Base-by-base conservation (phyloP, 768 basidiomycete genomes). In the Coprinellus aureogranulatus region DNA sequence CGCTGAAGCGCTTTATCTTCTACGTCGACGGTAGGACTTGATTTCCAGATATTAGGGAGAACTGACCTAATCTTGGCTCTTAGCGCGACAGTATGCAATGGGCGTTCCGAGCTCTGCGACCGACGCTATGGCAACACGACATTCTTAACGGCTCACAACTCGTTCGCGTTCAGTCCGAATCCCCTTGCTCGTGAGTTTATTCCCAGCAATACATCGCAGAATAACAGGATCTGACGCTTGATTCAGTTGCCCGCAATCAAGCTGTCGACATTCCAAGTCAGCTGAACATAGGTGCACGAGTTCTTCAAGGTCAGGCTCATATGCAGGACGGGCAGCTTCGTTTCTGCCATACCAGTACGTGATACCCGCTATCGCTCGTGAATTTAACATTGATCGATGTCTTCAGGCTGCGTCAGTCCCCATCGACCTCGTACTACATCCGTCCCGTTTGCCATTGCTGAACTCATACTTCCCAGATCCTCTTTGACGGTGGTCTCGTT, bases 261-360 rank as follows among this genome's bases (percentile, higher is more conserved):
- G 76, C 77, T 49, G 75, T 84, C 2, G 73, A 81, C 63, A 72
- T 86, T 16, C 67, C 79, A 0, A 66, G 72, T 2, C 85, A 85
- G 60, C 70, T 86, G 10, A 57, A 64, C 2, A 70, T 80, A 1
- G 84, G 85, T 18, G 78, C 81, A n/a, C 77, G 84, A 0, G 66
- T 84, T n/a, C 70, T 85, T 4, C 83, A 89, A 68, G 81, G 84
- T 8, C 82, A 88, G 67, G 68, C 82, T 0, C 84, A 81, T 64
- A 53, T 77, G 74, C 64, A 64, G 44, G 60, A 75, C 53, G 77
- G 75, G 4, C 75, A 72, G 2, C 70, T 89, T 8, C 83, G 83
- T 62, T 85, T 89, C 61, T 90, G 88, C 66, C 88, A 89, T 66
- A 84, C 85, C 2, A 82, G 78, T 87, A 60, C 64, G 81, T 73